A percentile compares a stretch with the other conserved stretches of the same genome.
phyloP scores from a whole-genome alignment of 2,329 filamentous ascomycete genomes.

The Penicillium corylophilum region DNA sequence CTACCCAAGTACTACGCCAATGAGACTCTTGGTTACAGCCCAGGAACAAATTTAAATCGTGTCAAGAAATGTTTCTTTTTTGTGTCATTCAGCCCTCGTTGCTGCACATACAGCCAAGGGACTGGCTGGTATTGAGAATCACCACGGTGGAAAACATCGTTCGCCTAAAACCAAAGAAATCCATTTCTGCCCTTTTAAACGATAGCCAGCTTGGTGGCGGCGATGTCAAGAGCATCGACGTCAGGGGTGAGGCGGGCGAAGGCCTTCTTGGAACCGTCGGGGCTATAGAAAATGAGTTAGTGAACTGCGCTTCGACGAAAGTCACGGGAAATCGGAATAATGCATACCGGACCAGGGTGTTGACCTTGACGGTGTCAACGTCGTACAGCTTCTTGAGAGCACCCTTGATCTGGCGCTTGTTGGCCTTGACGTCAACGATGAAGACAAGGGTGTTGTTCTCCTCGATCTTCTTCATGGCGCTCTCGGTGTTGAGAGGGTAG shows the following conservation, averaged over 20 bases:
- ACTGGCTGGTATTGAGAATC: conserved; percentile 41
- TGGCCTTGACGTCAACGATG: conserved; percentile 95
- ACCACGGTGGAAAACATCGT: conserved; percentile 41
- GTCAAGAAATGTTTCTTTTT: conserved; percentile 32
- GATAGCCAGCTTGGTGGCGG: conserved; percentile 96
- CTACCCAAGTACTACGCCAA: neutral
- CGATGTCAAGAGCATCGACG: conserved; percentile 98
- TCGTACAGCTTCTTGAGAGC: conserved; percentile 99
- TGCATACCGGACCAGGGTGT: conserved; percentile 89
- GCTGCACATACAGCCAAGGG: conserved; percentile 29
- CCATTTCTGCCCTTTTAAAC: conserved; percentile 63
- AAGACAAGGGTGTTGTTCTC: conserved; percentile 99
- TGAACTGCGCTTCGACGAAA: conserved; percentile 1
- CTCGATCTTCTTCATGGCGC: conserved; percentile 99
- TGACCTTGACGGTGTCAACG: conserved; percentile 97
- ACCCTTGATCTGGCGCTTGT: conserved; percentile 99
- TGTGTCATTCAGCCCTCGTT: conserved; percentile 40
- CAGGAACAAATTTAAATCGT: conserved; percentile 10
- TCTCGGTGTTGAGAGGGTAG: conserved; percentile 99
- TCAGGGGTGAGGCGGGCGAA: conserved; percentile 93
- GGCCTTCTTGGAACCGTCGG: conserved; percentile 98
- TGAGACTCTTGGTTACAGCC: neutral
- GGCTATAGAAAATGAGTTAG: conserved; percentile 52
- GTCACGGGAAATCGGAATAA: neutral
- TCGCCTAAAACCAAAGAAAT: conserved; percentile 49